Evolutionary conservation across 306 rosid genomes (phyloP).

Genomic region (Luffa acutangula): DNA sequence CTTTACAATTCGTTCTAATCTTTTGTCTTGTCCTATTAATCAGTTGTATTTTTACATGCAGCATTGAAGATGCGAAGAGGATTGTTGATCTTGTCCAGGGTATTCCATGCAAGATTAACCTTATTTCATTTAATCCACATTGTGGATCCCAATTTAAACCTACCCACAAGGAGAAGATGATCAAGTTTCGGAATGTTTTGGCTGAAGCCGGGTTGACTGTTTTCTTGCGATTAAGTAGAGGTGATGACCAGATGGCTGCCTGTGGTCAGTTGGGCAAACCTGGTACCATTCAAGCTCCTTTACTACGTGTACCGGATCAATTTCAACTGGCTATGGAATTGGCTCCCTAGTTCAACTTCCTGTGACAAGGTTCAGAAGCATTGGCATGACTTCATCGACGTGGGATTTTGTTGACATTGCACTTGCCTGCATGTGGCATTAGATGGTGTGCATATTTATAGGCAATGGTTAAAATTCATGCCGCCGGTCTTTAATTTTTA

Average conservation of each 20-base stretch:
- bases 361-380: background rate
- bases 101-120: conserved; percentile 92
- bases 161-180: conserved; percentile 57
- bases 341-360: conserved; percentile 20
- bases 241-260: conserved; percentile 96
- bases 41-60: conserved; percentile 15
- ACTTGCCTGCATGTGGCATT: background rate
- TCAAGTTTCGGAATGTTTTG: conserved; percentile 64
- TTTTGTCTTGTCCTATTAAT: background rate
- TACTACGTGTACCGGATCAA: conserved; percentile 66
- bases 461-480: background rate
- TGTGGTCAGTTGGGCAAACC: conserved; percentile 92
- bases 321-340: conserved; percentile 44
- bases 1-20: background rate
- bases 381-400: background rate
- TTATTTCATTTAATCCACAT: conserved; percentile 78
- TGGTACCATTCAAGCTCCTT: conserved; percentile 61
- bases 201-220: conserved; percentile 58
- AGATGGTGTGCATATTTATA: background rate
- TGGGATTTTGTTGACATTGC: background rate
- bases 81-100: conserved; percentile 62
- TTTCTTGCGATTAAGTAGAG: conserved; percentile 65
- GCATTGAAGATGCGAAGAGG: conserved; percentile 64
- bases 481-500: background rate
- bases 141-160: conserved; percentile 76